These are phyloP conservation scores for Hyaloperonospora brassicae DNA, from an alignment of 352 stramenopile species.

Conservation along the genomic window DNA sequence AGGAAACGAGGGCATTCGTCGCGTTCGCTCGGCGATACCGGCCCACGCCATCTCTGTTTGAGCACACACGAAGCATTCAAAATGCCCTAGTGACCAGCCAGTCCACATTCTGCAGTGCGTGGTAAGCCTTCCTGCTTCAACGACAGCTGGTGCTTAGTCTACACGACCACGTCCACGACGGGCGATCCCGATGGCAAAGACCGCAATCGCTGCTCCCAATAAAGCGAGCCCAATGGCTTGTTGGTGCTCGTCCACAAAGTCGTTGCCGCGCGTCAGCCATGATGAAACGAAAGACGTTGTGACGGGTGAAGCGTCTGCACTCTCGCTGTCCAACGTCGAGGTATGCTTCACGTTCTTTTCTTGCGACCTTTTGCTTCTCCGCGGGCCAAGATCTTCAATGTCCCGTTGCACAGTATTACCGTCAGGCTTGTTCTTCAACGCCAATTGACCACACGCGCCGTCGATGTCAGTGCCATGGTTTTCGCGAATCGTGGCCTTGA, in stretches of 20 bases:
- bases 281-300: slow-evolving; percentile 4
- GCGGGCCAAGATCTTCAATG: slow-evolving; percentile 56
- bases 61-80: too few relatives aligned
- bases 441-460: slow-evolving; percentile 91
- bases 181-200: slow-evolving; percentile 35
- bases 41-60: too few relatives aligned
- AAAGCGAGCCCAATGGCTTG: slow-evolving; percentile 36
- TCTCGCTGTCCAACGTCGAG: slow-evolving; percentile 7
- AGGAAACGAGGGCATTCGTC: slow-evolving; percentile 9
- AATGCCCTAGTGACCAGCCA: too few relatives aligned
- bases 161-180: slow-evolving; percentile 26
- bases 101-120: too few relatives aligned
- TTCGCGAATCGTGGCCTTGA: slow-evolving; percentile 87
- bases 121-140: neutral
- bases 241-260: slow-evolving; percentile 45
- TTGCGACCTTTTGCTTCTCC: slow-evolving; percentile 20
- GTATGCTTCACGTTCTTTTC: slow-evolving; percentile 17
- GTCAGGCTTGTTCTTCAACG: slow-evolving; percentile 77
- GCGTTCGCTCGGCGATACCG: too few relatives aligned
- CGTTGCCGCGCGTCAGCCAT: slow-evolving; percentile 24
- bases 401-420: slow-evolving; percentile 24
- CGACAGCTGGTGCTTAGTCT: slow-evolving; percentile 15
- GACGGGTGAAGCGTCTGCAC: slow-evolving; percentile 5
- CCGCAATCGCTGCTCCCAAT: slow-evolving; percentile 29
- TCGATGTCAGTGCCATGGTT: slow-evolving; percentile 96